These are phyloP conservation scores for Rosa persica DNA, from an alignment of 306 rosid genomes.

Conservation along the genomic window DNA sequence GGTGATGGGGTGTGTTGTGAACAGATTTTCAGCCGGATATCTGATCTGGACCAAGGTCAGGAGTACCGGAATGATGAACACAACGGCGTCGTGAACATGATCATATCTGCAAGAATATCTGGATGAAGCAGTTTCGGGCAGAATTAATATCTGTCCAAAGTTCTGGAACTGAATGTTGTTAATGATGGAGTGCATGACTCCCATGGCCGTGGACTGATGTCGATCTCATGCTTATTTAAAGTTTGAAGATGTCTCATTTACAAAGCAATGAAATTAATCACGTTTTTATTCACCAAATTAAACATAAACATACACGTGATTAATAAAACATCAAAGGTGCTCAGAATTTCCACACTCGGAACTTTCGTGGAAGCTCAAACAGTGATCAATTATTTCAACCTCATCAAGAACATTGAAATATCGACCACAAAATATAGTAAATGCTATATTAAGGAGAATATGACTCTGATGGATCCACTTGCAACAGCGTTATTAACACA, in stretches of 20 bases:
- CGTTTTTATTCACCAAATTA: not conserved
- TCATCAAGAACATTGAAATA: too few species aligned
- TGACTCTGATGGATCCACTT: too few species aligned
- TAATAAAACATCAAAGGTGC: not conserved
- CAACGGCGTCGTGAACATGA: not conserved
- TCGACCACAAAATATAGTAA: too few species aligned
- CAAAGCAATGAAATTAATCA: not conserved
- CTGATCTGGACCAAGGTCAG: not conserved
- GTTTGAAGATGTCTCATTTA: not conserved
- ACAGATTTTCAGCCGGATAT: slow-evolving; percentile 2
- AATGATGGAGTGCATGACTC: not conserved
- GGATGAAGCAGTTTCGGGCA: not conserved
- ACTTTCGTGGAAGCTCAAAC: too few species aligned
- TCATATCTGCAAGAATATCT: not conserved
- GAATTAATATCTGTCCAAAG: not conserved
- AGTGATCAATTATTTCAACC: too few species aligned
- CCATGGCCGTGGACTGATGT: not conserved
- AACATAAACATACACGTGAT: not conserved
- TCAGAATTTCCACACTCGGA: too few species aligned
- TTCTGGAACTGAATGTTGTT: not conserved
- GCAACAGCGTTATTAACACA: too few species aligned
- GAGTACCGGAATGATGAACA: not conserved
- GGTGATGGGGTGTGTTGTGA: not conserved
- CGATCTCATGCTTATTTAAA: not conserved
- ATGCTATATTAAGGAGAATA: too few species aligned